A percentile compares a stretch with the other conserved stretches of the same genome.
Conservation (phyloP, 129 eudicot species). For the Flaveria sonorensis region DNA sequence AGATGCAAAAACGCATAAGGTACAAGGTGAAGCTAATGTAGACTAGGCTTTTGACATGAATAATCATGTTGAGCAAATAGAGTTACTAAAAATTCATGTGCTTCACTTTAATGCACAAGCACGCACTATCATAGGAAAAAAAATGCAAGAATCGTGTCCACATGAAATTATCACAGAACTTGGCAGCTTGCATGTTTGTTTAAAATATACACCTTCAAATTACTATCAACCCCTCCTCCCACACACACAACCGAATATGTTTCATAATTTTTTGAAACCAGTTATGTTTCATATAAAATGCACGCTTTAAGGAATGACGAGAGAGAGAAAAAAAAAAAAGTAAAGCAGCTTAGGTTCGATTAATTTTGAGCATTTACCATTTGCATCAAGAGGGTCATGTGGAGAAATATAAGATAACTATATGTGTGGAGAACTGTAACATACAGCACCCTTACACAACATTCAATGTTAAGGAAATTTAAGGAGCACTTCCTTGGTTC, state of each 20-base stretch:
- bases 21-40: slow-evolving; percentile 12
- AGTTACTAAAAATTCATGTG: background rate
- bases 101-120: background rate
- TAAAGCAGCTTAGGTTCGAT: background rate
- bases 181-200: background rate
- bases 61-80: slow-evolving; percentile 14
- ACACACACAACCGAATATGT: background rate
- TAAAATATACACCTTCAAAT: background rate
- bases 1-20: slow-evolving; percentile 22
- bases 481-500: slow-evolving; percentile 15
- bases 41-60: slow-evolving; percentile 1
- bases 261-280: background rate
- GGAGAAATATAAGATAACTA: background rate
- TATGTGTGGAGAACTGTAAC: slow-evolving; percentile 9
- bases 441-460: background rate
- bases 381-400: slow-evolving; percentile 1
- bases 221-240: background rate
- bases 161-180: slow-evolving; percentile 1
- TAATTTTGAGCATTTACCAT: slow-evolving; percentile 10
- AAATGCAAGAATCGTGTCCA: background rate
- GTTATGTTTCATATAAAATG: background rate
- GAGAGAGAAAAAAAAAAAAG: background rate
- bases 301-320: background rate
- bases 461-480: background rate
- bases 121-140: background rate